A percentile compares a stretch with the other conserved stretches of the same genome.
Evolutionary conservation across 768 basidiomycete species (phyloP).

Genomic region (Trametes cingulata): DNA sequence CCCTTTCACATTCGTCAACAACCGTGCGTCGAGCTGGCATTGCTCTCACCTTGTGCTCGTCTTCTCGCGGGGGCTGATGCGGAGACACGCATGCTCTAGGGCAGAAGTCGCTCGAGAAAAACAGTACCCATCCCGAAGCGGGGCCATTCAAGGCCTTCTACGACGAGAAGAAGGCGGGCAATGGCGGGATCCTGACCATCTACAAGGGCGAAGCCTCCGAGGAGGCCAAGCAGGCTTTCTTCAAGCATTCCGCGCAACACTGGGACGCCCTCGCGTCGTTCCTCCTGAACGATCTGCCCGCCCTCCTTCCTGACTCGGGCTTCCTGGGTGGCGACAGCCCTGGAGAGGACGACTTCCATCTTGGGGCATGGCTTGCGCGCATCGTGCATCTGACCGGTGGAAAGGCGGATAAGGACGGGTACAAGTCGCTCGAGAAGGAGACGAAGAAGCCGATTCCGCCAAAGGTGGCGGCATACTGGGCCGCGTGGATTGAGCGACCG

Average conservation of each 20-base stretch:
- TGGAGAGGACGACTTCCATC: constrained; percentile 57
- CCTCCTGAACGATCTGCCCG: constrained; percentile 42
- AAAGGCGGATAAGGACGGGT: constrained; percentile 38
- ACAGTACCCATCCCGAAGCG: constrained; percentile 36
- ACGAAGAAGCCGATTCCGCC: constrained; percentile 39
- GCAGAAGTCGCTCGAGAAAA: constrained; percentile 43
- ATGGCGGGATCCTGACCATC: constrained; percentile 43
- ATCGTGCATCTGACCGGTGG: constrained; percentile 43
- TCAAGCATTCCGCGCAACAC: constrained; percentile 39
- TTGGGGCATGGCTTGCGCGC: constrained; percentile 54
- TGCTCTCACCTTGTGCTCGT: not conserved
- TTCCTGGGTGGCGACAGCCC: constrained; percentile 51
- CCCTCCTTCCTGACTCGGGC: constrained; percentile 40
- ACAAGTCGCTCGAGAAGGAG: constrained; percentile 41
- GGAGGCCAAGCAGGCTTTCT: constrained; percentile 40
- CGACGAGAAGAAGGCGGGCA: constrained; percentile 40
- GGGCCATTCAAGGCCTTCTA: constrained; percentile 46
- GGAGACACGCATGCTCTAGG: constrained; percentile 31
- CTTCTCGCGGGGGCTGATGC: no score
- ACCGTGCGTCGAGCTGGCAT: constrained; percentile 38
- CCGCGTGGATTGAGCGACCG: constrained; percentile 44
- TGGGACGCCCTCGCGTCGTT: constrained; percentile 41
- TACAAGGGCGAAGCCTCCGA: constrained; percentile 41
- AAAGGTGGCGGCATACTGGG: constrained; percentile 45
- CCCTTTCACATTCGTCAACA: constrained; percentile 36